phyloP scores from a whole-genome alignment of 495 filamentous ascomycete species.

The Niebla homalea region DNA sequence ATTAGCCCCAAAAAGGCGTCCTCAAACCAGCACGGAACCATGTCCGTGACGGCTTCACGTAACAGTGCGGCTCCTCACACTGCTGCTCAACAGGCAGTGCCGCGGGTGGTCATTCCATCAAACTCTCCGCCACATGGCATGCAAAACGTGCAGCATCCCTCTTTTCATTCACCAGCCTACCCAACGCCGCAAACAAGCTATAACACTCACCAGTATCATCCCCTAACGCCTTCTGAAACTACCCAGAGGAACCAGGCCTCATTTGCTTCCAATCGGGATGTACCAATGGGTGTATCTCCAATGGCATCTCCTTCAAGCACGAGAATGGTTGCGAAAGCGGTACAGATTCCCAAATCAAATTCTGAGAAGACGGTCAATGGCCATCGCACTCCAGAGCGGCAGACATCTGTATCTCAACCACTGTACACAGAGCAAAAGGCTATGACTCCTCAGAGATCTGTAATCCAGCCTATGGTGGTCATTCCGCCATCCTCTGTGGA shows the following conservation, averaged over 20 bases:
- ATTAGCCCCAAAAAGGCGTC: constrained; percentile 17
- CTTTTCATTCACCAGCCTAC: too few relatives aligned
- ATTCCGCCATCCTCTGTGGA: constrained; percentile 9
- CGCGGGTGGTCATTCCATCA: background rate
- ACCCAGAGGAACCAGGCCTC: too few relatives aligned
- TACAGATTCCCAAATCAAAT: background rate
- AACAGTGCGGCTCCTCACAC: background rate
- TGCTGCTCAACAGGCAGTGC: background rate
- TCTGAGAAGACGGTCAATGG: background rate
- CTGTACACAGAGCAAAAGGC: background rate
- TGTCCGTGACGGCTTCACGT: background rate
- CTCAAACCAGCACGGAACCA: background rate
- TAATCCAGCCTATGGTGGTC: constrained; percentile 6
- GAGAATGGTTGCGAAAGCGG: background rate
- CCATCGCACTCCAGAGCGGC: background rate
- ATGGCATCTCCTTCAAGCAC: background rate
- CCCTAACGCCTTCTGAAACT: too few relatives aligned
- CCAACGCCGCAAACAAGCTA: too few relatives aligned
- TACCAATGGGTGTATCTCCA: background rate
- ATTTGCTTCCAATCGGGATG: too few relatives aligned
- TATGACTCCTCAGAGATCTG: background rate
- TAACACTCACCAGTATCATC: too few relatives aligned
- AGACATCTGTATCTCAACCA: background rate
- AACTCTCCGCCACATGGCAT: background rate
- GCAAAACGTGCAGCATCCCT: background rate